These are phyloP conservation scores for Mycena indigotica DNA, from an alignment of 768 basidiomycete genomes.

Conservation along the genomic window DNA sequence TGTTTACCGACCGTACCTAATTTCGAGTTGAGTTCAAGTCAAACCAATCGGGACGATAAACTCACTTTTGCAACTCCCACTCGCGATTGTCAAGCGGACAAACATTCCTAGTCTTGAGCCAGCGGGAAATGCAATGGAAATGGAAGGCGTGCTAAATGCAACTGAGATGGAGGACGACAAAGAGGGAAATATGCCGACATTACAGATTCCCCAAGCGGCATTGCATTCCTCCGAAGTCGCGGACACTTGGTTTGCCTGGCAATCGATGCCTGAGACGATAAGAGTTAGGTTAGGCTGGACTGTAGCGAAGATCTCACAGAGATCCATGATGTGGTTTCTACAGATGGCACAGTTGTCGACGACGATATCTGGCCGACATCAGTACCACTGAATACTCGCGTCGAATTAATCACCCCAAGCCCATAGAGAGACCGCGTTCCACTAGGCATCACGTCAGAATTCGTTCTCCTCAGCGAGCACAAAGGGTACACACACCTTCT, in stretches of 20 bases:
- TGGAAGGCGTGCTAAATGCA: conserved; percentile 97
- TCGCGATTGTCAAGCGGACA: conserved; percentile 95
- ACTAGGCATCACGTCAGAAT: conserved; percentile 50
- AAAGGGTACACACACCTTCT: conserved; percentile 77
- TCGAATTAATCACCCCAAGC: conserved; percentile 76
- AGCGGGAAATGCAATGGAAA: conserved; percentile 98
- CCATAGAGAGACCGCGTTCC: conserved; percentile 99
- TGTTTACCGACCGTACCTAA: not conserved
- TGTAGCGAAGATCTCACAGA: conserved; percentile 63
- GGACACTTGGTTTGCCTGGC: conserved; percentile 98
- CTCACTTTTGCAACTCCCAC: conserved; percentile 96
- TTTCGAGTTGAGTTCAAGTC: not conserved
- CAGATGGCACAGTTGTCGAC: conserved; percentile 99
- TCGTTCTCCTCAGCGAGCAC: not conserved
- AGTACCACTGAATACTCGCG: too few relatives aligned
- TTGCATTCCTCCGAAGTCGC: conserved; percentile 97
- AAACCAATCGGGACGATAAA: conserved; percentile 14
- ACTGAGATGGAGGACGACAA: too few relatives aligned
- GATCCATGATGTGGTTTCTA: conserved; percentile 99
- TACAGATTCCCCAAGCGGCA: conserved; percentile 99
- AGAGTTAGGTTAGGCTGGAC: not conserved
- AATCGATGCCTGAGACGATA: conserved; percentile 85
- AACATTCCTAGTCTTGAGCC: conserved; percentile 97
- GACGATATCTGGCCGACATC: conserved; percentile 83
- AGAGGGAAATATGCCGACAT: conserved; percentile 69